Base-by-base conservation (phyloP, 768 basidiomycete genomes). In the Gymnopilus junonius region DNA sequence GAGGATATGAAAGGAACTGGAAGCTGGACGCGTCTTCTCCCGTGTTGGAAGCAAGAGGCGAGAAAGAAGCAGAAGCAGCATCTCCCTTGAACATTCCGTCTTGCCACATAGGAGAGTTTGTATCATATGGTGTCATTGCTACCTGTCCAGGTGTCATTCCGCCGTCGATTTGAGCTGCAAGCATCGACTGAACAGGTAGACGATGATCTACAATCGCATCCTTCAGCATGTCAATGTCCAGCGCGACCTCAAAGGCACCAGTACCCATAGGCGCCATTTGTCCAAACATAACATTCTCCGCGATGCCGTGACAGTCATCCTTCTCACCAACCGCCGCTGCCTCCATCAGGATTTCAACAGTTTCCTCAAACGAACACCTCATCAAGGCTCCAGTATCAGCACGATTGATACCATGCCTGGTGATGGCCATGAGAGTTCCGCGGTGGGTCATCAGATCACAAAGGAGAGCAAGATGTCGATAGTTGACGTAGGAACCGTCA, bases 251-350 rank as follows among this genome's bases (percentile, higher is more conserved):
- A 71, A 97, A 98, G 8, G 94, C 86, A 14, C 97, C 97, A 0
- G 97, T 98, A 55, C 97, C 97, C 95, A 99, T 98, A 0, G 96
- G 96, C n/a, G 97, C 96, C 87, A 99, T 92, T 79, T 99, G 97
- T 17, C 97, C 97, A 69, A 99, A 94, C 85, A 99, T 89, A 42
- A 99, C 95, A 71, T 98, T 99, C 82, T 99, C 97, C n/a, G 97
- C 97, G 32, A 99, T 89, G 45, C 97, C 97, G 58, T 94, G 94
- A 73, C 97, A 99, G 69, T 99, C 97, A 67, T 99, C 97, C 76
- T 95, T 94, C 80, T 99, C 97, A 58, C 97, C 97, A 23, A 96
- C 92, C 1, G 97, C 95, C 1, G 97, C 97, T 0, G 97, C 97
- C 74, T 99, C 97, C 91, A 99, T 96, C 59, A 99, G 77, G 70